phyloP scores from a whole-genome alignment of 768 basidiomycete genomes.

The Peribolospora kevripleyi region DNA sequence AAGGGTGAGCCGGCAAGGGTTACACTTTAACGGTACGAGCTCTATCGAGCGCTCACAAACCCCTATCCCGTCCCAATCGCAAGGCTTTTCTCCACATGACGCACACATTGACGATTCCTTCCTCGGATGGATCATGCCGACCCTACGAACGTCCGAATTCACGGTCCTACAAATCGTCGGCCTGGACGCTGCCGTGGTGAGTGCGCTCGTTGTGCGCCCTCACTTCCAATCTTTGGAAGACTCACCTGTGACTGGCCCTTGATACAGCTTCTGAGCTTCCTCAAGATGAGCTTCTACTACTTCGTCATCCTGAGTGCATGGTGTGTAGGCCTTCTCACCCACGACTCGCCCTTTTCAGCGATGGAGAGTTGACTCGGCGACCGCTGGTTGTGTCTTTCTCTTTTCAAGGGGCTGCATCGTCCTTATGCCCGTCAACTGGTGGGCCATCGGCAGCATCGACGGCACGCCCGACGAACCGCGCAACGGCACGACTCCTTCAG shows the following conservation, averaged over 20 bases:
- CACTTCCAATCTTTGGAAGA: neutral
- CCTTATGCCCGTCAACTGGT: constrained; percentile 89
- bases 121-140: constrained; percentile 92
- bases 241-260: neutral
- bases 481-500: constrained; percentile 13
- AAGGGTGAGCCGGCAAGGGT: constrained; percentile 35
- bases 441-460: constrained; percentile 36
- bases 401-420: constrained; percentile 32
- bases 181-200: constrained; percentile 79
- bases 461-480: constrained; percentile 23
- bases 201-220: constrained; percentile 16
- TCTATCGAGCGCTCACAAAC: neutral
- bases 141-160: constrained; percentile 68
- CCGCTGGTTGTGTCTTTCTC: constrained; percentile 38
- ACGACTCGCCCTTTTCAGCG: too few species aligned
- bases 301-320: constrained; percentile 32
- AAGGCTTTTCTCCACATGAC: constrained; percentile 82
- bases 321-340: too few species aligned
- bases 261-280: constrained; percentile 63
- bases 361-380: too few species aligned
- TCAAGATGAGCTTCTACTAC: constrained; percentile 80
- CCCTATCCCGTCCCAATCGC: neutral
- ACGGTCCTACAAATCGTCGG: constrained; percentile 89
- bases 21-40: neutral
- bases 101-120: constrained; percentile 65